A percentile compares a stretch with the other conserved stretches of the same genome.
These are phyloP conservation scores for Xylariaceae sp. DNA, from an alignment of 2,329 filamentous ascomycete species.

Conservation along the genomic window DNA sequence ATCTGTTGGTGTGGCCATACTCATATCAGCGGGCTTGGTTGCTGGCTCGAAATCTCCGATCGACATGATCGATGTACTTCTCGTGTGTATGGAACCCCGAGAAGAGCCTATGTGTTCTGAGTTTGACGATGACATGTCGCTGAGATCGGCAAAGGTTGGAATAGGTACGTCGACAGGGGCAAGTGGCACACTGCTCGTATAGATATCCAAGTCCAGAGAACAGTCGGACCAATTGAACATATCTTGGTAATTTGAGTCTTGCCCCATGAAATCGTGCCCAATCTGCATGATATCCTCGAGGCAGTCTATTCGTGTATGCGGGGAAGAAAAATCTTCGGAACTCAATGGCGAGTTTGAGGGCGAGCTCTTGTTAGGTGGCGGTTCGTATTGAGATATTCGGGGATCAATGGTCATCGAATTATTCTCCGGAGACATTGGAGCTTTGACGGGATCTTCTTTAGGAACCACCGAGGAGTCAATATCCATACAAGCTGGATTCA, in stretches of 20 bases:
- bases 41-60: slow-evolving; percentile 34
- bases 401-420: slow-evolving; percentile 28
- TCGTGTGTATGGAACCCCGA: slow-evolving; percentile 41
- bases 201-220: slow-evolving; percentile 41
- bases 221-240: slow-evolving; percentile 43
- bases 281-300: slow-evolving; percentile 43
- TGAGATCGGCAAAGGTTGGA: slow-evolving; percentile 37
- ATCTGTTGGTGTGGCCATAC: slow-evolving; percentile 24
- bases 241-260: slow-evolving; percentile 40
- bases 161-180: slow-evolving; percentile 33
- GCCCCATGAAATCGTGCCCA: slow-evolving; percentile 32
- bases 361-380: slow-evolving; percentile 27
- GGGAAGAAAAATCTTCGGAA: slow-evolving; percentile 34
- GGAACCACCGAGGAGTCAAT: slow-evolving; percentile 29
- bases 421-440: slow-evolving; percentile 28
- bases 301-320: slow-evolving; percentile 33
- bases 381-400: slow-evolving; percentile 28
- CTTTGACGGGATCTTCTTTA: slow-evolving; percentile 21
- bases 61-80: slow-evolving; percentile 46
- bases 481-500: slow-evolving; percentile 37
- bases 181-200: slow-evolving; percentile 32
- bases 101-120: slow-evolving; percentile 44
- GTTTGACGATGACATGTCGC: slow-evolving; percentile 38
- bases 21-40: slow-evolving; percentile 31
- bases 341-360: slow-evolving; percentile 33